phyloP scores from a whole-genome alignment of 257 asterid species.

The Jasminum sambac region DNA sequence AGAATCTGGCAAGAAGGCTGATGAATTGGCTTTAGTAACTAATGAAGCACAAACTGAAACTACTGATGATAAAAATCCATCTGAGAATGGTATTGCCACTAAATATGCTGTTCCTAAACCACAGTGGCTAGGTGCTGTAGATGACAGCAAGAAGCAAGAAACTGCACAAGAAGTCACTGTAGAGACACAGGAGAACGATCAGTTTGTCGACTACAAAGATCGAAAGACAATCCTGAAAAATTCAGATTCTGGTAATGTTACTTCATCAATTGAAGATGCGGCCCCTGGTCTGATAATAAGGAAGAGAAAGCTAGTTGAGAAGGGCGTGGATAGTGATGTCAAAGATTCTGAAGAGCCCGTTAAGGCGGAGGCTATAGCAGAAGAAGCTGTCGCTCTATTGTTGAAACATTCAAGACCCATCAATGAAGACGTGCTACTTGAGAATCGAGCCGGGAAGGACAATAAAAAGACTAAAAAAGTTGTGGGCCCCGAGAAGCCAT shows the following conservation, averaged over 20 bases:
- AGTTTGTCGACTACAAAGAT: slow-evolving; percentile 86
- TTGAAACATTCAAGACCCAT: slow-evolving; percentile 61
- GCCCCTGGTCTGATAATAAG: slow-evolving; percentile 94
- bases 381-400: slow-evolving; percentile 85
- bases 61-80: slow-evolving; percentile 28
- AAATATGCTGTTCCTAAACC: slow-evolving; percentile 57
- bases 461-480: slow-evolving; percentile 56
- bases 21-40: slow-evolving; percentile 31
- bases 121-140: slow-evolving; percentile 98
- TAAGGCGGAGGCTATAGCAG: slow-evolving; percentile 57
- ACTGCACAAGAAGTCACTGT: slow-evolving; percentile 27
- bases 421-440: slow-evolving; percentile 26
- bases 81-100: slow-evolving; percentile 39
- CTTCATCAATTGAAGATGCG: slow-evolving; percentile 67
- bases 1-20: slow-evolving; percentile 38
- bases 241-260: slow-evolving; percentile 33
- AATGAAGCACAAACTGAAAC: slow-evolving; percentile 37
- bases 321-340: slow-evolving; percentile 40
- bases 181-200: slow-evolving; percentile 55
- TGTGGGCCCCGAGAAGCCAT: slow-evolving; percentile 81
- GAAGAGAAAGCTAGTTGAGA: slow-evolving; percentile 72
- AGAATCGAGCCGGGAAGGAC: slow-evolving; percentile 40
- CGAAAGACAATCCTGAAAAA: slow-evolving; percentile 52
- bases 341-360: slow-evolving; percentile 44
- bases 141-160: slow-evolving; percentile 54